Base-by-base conservation (phyloP, 306 rosid genomes). In the Pueraria montana region DNA sequence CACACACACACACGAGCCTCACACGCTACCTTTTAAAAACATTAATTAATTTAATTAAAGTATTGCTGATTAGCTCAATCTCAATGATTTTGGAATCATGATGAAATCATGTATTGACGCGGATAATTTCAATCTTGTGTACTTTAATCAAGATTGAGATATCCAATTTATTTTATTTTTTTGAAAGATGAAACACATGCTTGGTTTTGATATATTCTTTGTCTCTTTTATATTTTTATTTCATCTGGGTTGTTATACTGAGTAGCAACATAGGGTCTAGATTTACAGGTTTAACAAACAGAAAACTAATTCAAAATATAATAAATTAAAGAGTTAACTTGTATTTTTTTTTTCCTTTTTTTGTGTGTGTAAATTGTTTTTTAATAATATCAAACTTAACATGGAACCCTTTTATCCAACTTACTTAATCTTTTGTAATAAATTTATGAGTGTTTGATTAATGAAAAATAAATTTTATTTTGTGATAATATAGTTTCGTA, bases 81-180 rank as follows among this genome's bases (percentile, higher is more conserved):
- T 66, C 40, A 21, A 56, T 68, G 18, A 55, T 67, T 76, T 75
- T 56, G 18, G 72, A 83, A 55, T 66, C 70, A 6, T 50, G 7
- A 82, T 63, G 6, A 52, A 73, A 63, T 73, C 75, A 52, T 64
- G 34, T 32, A 4, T 18, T 3, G 16, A 34, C 53, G 65, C 69
- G 11, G 36, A 18, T 81, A 1, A 16, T 73, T 81, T 49, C 14
- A n/a, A 59, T 46, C 10, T 59, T 48, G 36, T 27, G 5, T 27
- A 26, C 40, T 27, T 62, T 27, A 14, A 62, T 62, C 68, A 62
- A 2, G 5, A 27, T 62, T 27, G 2, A 76, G 20, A 58, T 26
- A 61, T 24, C 70, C 59, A 24, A 24, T 40, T 59, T 27, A 4
- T 34, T 5, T 34, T 34, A 4, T 34, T 34, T 27, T 11, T 59